phyloP scores from a whole-genome alignment of 768 basidiomycete species.

The Rhizopogon salebrosus region DNA sequence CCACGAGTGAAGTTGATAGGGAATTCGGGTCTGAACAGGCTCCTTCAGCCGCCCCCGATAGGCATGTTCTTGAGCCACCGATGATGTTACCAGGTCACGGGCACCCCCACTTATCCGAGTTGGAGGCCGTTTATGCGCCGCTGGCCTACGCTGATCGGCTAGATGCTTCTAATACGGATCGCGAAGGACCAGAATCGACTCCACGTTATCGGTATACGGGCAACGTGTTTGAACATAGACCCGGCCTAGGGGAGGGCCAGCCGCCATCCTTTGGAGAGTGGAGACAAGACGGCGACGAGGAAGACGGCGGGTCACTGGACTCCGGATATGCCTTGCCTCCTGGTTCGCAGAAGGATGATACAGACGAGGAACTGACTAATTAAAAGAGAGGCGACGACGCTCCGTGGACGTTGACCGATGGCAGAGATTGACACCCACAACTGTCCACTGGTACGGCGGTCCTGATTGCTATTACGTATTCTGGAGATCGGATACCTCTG shows the following conservation, averaged over 20 bases:
- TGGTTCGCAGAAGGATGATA: not conserved
- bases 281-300: not conserved
- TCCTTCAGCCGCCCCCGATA: not conserved
- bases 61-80: slow-evolving; percentile 1
- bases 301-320: not conserved
- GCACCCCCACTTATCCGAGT: not conserved
- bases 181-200: not conserved
- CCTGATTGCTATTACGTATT: slow-evolving; percentile 7
- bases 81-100: slow-evolving; percentile 1
- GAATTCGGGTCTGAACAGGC: not conserved
- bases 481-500: slow-evolving; percentile 3
- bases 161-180: not conserved
- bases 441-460: not conserved
- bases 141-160: slow-evolving; percentile 1
- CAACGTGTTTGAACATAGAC: not conserved
- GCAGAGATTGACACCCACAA: slow-evolving; percentile 3
- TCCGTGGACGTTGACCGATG: not conserved
- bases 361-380: not conserved
- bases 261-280: not conserved
- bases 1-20: slow-evolving; percentile 2
- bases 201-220: not conserved
- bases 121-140: not conserved
- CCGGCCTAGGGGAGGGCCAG: not conserved
- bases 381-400: not conserved
- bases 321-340: not conserved